Percentiles rank a stretch among this genome's conserved stretches.
These are phyloP conservation scores for Cercospora sojina DNA, from an alignment of 2,329 filamentous ascomycete species.

Conservation along the genomic window DNA sequence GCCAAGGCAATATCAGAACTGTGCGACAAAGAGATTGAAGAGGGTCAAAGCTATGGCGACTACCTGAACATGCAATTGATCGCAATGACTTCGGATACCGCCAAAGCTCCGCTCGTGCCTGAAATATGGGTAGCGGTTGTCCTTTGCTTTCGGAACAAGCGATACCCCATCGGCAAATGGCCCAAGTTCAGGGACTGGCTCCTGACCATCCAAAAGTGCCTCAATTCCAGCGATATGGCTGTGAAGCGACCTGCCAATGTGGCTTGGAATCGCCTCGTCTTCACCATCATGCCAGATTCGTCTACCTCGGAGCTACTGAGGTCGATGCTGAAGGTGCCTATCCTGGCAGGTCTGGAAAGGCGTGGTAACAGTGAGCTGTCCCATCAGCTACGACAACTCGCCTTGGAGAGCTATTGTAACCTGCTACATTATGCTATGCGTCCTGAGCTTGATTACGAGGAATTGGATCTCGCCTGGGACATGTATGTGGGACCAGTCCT, in stretches of 20 bases:
- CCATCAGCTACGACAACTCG: conserved; percentile 53
- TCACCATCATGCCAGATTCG: conserved; percentile 65
- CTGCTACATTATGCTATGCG: conserved; percentile 80
- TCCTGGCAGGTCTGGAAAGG: conserved; percentile 67
- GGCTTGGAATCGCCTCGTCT: conserved; percentile 84
- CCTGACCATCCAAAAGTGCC: conserved; percentile 73
- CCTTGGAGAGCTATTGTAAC: conserved; percentile 73
- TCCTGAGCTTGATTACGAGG: conserved; percentile 63
- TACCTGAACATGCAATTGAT: conserved; percentile 67
- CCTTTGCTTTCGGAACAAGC: conserved; percentile 66
- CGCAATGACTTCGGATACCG: conserved; percentile 62
- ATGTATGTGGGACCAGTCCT: conserved; percentile 67
- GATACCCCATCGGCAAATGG: conserved; percentile 64
- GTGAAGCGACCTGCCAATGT: conserved; percentile 75
- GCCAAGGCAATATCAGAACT: conserved; percentile 66
- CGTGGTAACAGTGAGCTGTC: conserved; percentile 55
- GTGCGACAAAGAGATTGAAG: conserved; percentile 51
- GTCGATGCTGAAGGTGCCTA: conserved; percentile 66
- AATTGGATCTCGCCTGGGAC: conserved; percentile 77
- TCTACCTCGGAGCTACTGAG: conserved; percentile 56
- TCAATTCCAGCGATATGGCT: conserved; percentile 72
- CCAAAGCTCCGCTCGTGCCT: conserved; percentile 67
- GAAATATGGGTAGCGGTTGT: conserved; percentile 86
- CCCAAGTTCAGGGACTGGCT: conserved; percentile 71
- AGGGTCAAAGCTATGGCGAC: conserved; percentile 64